Conservation (phyloP, 345 rosid genomes). For the Brassica juncea region DNA sequence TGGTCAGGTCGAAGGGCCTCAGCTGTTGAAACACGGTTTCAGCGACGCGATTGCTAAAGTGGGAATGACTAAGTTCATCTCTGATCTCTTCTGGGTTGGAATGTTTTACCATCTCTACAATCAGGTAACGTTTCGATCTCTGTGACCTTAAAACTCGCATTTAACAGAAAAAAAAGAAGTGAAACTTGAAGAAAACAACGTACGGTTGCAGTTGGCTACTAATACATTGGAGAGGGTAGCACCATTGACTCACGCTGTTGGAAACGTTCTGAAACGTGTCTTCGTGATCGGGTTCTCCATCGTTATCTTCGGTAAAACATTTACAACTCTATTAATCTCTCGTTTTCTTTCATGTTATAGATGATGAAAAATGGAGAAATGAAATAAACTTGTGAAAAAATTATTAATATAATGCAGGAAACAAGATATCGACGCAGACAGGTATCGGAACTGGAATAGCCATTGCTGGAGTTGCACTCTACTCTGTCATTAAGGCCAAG, state of each 20-base stretch:
- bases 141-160: background rate
- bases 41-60: slow-evolving; percentile 83
- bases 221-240: slow-evolving; percentile 98
- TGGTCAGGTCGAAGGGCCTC: slow-evolving; percentile 86
- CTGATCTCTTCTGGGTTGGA: slow-evolving; percentile 99
- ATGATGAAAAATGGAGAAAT: background rate
- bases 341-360: background rate
- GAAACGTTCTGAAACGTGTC: slow-evolving; percentile 97
- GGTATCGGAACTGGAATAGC: slow-evolving; percentile 87
- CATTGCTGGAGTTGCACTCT: slow-evolving; percentile 83
- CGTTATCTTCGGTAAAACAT: slow-evolving; percentile 63
- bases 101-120: slow-evolving; percentile 98
- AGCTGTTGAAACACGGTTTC: slow-evolving; percentile 73
- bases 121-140: slow-evolving; percentile 52
- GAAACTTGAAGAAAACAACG: background rate
- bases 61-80: slow-evolving; percentile 73
- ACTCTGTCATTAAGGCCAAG: slow-evolving; percentile 88
- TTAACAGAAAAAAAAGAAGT: background rate
- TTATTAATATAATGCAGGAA: slow-evolving; percentile 48
- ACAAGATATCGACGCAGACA: slow-evolving; percentile 90
- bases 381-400: background rate
- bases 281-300: slow-evolving; percentile 96
- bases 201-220: slow-evolving; percentile 73
- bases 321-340: background rate
- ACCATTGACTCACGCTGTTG: slow-evolving; percentile 96